Base-by-base conservation (phyloP, 2,329 filamentous ascomycete species). In the Ophiostoma quercus region DNA sequence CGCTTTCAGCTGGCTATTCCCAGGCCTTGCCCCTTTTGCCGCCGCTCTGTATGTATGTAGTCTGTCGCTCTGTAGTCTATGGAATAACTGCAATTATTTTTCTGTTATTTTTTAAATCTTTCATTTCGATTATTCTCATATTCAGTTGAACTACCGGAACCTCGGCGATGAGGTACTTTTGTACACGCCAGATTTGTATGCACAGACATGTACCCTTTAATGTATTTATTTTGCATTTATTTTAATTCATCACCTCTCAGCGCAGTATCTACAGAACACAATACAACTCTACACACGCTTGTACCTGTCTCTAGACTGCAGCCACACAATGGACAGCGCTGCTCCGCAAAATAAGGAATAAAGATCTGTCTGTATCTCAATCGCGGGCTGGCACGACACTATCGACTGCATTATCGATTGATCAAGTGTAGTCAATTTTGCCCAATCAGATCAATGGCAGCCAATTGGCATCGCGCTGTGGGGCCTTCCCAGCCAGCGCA, bases 271-370 rank as follows among this genome's bases (percentile, higher is more conserved):
- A 5, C 41, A 54, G 47, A 8, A 5, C 5, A 9, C 22, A 60
- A 60, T 60, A 60, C 54, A 12, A 60, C 54, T 32, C 54, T 29
- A 32, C 22, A 14, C 25, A 32, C 54, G 54, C 54, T 60, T 60
- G 54, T 60, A 60, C 54, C 54, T 60, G 54, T 32, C 54, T 43
- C 41, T 43, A 47, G 14, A 47, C 43, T 32, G 54, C 25, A 60
- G 54, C 25, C 22, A 60, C 54, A 32, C 29, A 60, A 16, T 60
- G 39, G 12, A 11, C 34, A 37, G 34, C 25, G 29, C 51, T 14
- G 22, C 51, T 57, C 51, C 51, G 51, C 51, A 57, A 57, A 57
- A 57, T 57, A 57, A 25, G 25, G 51, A 57, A 57, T 57, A 57
- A 25, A 57, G 51, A 57, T 57, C 51, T 11, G 2, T 22, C 51